Conservation (phyloP, 352 stramenopile genomes). For the Globisporangium okanoganense region DNA sequence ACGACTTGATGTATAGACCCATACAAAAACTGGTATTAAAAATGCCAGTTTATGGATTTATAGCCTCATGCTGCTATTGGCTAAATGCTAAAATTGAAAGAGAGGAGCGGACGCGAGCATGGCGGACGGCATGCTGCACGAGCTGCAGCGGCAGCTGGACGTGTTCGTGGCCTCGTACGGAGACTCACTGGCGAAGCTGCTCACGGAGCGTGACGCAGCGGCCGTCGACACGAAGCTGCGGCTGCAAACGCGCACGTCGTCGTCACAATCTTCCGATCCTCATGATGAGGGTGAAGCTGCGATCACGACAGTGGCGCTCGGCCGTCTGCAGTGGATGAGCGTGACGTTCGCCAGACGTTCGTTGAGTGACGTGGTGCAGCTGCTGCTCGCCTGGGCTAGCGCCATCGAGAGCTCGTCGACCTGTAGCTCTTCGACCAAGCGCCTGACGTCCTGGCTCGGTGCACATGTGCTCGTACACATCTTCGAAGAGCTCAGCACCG, state of each 20-base stretch:
- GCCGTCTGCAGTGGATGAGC: conserved; percentile 28
- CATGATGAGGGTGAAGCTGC: neutral
- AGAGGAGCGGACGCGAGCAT: neutral
- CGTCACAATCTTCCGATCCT: neutral
- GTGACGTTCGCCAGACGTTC: conserved; percentile 4
- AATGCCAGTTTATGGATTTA: no score
- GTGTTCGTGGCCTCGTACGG: conserved; percentile 49
- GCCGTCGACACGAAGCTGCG: conserved; percentile 4
- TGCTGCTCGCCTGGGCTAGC: conserved; percentile 4
- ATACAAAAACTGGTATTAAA: no score
- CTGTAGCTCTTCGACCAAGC: neutral
- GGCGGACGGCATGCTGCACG: conserved; percentile 19
- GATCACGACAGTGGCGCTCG: conserved; percentile 12
- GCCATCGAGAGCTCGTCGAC: neutral
- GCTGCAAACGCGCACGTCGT: neutral
- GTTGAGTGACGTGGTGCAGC: conserved; percentile 7
- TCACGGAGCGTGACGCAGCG: neutral
- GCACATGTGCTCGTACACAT: conserved; percentile 33
- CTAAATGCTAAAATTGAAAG: no score
- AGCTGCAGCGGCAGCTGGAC: conserved; percentile 59
- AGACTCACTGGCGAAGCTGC: neutral
- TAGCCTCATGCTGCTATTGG: no score
- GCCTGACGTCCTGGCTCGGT: conserved; percentile 42
- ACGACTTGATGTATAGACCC: no score
- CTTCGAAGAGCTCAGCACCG: conserved; percentile 16